Percentiles rank a stretch among this genome's conserved stretches.
These are phyloP conservation scores for Aspergillus pseudonomiae DNA, from an alignment of 2,329 filamentous ascomycete genomes.

Conservation along the genomic window DNA sequence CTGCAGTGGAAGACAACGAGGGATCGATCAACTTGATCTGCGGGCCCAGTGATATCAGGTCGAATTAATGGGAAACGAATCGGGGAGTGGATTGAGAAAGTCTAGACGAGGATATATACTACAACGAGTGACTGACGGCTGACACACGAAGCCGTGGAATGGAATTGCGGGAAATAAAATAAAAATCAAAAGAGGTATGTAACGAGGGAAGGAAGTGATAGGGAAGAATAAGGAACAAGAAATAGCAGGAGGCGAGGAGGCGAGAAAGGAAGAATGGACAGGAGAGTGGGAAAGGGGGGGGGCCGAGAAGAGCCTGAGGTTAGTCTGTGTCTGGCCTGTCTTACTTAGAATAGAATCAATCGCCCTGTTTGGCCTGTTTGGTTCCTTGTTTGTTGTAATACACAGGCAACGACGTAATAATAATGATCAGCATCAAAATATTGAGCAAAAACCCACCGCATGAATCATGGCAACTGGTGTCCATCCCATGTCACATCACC, in stretches of 20 bases:
- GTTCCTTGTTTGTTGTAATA: not conserved
- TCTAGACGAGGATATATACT: conserved; percentile 6
- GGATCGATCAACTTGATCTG: conserved; percentile 19
- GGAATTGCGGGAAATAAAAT: conserved; percentile 6
- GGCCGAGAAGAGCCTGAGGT: not conserved
- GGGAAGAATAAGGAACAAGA: conserved; percentile 5
- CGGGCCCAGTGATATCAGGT: conserved; percentile 10
- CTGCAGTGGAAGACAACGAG: conserved; percentile 14
- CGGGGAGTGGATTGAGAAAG: conserved; percentile 6
- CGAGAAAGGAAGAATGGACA: conserved; percentile 15
- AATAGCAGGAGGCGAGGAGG: conserved; percentile 17
- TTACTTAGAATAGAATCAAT: conserved; percentile 1
- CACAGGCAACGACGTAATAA: not conserved
- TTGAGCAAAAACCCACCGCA: not conserved
- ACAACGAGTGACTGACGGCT: conserved; percentile 30
- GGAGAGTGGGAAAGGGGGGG: conserved; percentile 11
- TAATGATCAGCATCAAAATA: not conserved
- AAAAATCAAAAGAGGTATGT: conserved; percentile 15
- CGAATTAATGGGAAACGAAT: conserved; percentile 10
- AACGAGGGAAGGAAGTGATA: conserved; percentile 16
- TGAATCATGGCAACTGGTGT: not conserved
- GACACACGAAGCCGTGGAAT: conserved; percentile 19
- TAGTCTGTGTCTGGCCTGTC: not conserved
- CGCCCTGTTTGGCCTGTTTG: conserved; percentile 1
- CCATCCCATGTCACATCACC: not conserved